phyloP scores from a whole-genome alignment of 805 yeast genomes.

The Yamadazyma scolyti region DNA sequence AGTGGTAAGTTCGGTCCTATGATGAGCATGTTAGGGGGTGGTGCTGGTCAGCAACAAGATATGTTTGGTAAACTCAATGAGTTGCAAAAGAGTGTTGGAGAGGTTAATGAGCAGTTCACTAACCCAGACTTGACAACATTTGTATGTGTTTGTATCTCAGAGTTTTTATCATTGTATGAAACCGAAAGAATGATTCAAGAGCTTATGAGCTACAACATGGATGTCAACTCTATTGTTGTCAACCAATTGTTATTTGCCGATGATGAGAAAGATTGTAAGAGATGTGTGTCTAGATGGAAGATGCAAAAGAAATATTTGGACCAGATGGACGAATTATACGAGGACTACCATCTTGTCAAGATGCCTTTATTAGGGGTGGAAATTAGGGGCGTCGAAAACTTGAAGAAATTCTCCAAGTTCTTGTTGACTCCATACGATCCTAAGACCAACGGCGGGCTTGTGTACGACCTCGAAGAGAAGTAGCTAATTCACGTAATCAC shows the following conservation, averaged over 20 bases:
- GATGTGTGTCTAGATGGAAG: conserved; percentile 90
- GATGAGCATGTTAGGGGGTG: conserved; percentile 71
- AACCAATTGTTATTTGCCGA: conserved; percentile 91
- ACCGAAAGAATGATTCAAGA: conserved; percentile 98
- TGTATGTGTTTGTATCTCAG: conserved; percentile 96
- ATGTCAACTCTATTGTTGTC: conserved; percentile 92
- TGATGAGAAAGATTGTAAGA: conserved; percentile 71
- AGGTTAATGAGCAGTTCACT: conserved; percentile 92
- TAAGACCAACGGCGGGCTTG: conserved; percentile 48
- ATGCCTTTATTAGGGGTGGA: conserved; percentile 95
- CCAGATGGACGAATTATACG: conserved; percentile 94
- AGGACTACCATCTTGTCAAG: conserved; percentile 93
- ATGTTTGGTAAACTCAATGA: conserved; percentile 76
- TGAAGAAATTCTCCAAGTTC: conserved; percentile 79
- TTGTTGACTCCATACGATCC: conserved; percentile 77
- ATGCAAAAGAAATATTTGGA: conserved; percentile 94
- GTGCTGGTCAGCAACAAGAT: conserved; percentile 64
- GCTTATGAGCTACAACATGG: conserved; percentile 90
- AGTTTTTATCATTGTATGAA: conserved; percentile 91
- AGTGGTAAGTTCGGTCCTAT: conserved; percentile 88
- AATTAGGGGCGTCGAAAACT: conserved; percentile 86
- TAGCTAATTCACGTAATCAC: too few relatives aligned
- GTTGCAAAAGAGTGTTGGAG: conserved; percentile 74
- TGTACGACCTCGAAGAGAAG: conserved; percentile 53
- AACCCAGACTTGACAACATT: conserved; percentile 94